Base-by-base conservation (phyloP, 352 stramenopile species). In the Phytophthora vignae region DNA sequence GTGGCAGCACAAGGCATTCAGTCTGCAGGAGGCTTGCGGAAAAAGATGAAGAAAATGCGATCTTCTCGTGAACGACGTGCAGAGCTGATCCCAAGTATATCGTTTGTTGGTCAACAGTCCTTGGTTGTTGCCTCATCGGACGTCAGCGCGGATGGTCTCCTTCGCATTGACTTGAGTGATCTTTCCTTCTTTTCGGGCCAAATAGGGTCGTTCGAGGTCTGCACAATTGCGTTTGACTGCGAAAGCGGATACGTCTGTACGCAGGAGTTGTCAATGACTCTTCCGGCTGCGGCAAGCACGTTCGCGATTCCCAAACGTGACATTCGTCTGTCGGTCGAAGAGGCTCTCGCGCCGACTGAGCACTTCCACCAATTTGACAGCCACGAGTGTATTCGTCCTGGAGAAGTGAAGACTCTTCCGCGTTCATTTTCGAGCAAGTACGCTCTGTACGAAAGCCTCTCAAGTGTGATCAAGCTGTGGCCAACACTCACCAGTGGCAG, bases 351-450 rank as follows among this genome's bases (percentile, higher is more conserved):
- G 5, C 57, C 61, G 38, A 65, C 7, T 14, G 36, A 69, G 1
- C 81, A 91, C 66, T 88, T 74, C 38, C 67, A 83, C 15, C 77
- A 88, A 69, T 58, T 65, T 27, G 73, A 85, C 17, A 70, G 60
- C 2, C 76, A 88, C 29, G 67, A 78, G 33, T 74, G 67, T 14
- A 46, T 87, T 21, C 67, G 38, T 25, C 27, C 55, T n/a, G 73
- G 73, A 3, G 68, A 75, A 25, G 59, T 60, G 15, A 64, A 72
- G 49, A 62, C 36, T 1, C n/a, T 89, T n/a, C 54, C 69, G 3
- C 66, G 66, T 10, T 72, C 67, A 33, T 71, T 71, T 60, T 73
- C 67, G 2, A 83, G 62, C n/a, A 79, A 85, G 21, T 74, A 76
- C n/a, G 77, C 80, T 7, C 33, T 87, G 12, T 87, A 90, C 29